These are phyloP conservation scores for Asterochloris erici DNA, from an alignment of 139 green algal species.

Conservation along the genomic window DNA sequence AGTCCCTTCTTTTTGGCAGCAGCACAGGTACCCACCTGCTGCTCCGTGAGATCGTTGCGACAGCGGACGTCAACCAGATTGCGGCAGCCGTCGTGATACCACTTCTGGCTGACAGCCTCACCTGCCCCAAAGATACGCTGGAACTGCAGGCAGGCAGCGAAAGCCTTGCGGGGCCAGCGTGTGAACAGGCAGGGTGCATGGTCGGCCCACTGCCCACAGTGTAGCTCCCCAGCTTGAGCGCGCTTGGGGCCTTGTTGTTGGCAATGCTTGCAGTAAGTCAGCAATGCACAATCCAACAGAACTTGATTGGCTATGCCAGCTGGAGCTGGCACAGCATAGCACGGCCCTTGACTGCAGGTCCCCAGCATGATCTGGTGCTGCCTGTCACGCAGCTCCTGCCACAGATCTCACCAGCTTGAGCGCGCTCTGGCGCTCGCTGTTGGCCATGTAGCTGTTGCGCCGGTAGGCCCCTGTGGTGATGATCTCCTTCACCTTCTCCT, in stretches of 20 bases:
- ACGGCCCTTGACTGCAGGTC: too few species aligned
- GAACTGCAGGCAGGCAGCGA: conserved; percentile 16
- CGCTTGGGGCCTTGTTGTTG: too few species aligned
- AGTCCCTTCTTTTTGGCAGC: too few species aligned
- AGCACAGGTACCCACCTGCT: conserved; percentile 4
- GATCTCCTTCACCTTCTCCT: conserved; percentile 15
- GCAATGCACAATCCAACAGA: too few species aligned
- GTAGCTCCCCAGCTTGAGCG: too few species aligned
- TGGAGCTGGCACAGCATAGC: too few species aligned
- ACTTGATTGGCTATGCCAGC: too few species aligned
- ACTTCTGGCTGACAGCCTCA: conserved; percentile 12
- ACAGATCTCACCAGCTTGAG: conserved; percentile 1
- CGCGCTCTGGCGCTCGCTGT: neutral
- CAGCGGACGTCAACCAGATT: conserved; percentile 28
- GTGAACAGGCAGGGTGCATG: too few species aligned
- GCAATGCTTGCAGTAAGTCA: too few species aligned
- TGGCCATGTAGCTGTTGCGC: neutral
- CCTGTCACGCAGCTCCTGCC: neutral
- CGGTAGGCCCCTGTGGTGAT: conserved; percentile 6
- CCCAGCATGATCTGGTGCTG: too few species aligned
- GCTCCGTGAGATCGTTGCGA: conserved; percentile 13
- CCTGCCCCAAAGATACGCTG: conserved; percentile 32
- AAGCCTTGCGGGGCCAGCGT: too few species aligned
- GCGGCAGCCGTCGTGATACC: conserved; percentile 21
- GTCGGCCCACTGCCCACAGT: too few species aligned